Evolutionary conservation across 148 eudicot species (phyloP), one percentile per base, ranked within the genome.

Genomic region (Pharnaceum exiguum): DNA sequence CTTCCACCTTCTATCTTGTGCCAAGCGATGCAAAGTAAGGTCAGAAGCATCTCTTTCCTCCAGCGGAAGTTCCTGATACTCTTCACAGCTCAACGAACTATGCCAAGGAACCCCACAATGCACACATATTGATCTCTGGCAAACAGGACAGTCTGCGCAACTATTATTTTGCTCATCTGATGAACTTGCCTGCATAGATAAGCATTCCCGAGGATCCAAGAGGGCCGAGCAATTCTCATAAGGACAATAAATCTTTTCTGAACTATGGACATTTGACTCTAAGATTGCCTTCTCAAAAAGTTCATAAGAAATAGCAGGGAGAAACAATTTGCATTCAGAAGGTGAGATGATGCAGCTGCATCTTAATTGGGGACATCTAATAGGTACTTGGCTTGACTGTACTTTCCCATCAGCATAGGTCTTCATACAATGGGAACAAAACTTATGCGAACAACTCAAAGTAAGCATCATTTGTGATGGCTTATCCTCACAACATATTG

Each of bases 71-170:
- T 72, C 67, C 38, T 78, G 89, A 61, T 75, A 88, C 65, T 84
- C 91, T 30, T 75, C 86, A 69, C 91, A 88, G 27, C 79, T 88
- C 79, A 82, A 51, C 5, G 79, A 75, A 52, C 74, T 62, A 72
- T 88, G 96, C 96, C 89, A 82, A 29, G 91, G 89, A 43, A 76
- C 86, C 60, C 70, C 81, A 66, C 96, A 88, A 50, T 77, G 78
- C 13, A 78, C 51, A 68, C 91, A 84, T 29, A 84, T 69, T 25
- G 70, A 72, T 55, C 78, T 70, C 57, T 73, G 73, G 68, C 91
- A 88, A 38, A 62, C 86, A 26, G 86, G 86, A 51, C 91, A 88
- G 43, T 82, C 91, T n/a, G 74, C 68, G 65, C 83, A 77, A 65
- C 75, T 56, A 56, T 66, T 62, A n/a, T 73, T 81, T 9, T 75